Evolutionary conservation across 1,284 basidiomycete species (phyloP), one percentile per base, ranked within the genome.

Genomic region (Rhodotorula sp.): DNA sequence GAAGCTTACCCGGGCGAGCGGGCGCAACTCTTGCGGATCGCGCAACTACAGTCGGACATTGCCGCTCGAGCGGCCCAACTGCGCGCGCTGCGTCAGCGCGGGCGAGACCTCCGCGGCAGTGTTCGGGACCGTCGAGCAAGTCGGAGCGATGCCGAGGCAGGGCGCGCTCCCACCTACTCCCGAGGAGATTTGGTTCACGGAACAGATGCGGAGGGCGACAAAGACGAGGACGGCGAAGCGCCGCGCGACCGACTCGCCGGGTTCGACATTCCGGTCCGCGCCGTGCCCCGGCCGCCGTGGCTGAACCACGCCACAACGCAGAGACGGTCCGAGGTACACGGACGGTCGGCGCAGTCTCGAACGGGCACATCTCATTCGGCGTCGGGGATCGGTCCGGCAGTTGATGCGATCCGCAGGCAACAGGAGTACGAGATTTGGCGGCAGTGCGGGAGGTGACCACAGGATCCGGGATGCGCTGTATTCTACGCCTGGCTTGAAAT

Each of bases 1-100:
- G 68, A 70, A 45, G 58, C 55, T 59, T 70, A 70, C 55, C 66
- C 69, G 6, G 69, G 69, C 48, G 69, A 70, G 37, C 44, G 62
- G 26, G 64, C 58, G n/a, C 69, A 70, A n/a, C 59, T 70, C 17
- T 37, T 55, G 7, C 65, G 69, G 26, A 67, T 70, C 62, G 66
- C 66, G 10, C 37, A 54, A 12, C 66, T 70, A 2, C 69, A 70
- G 55, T 26, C 44, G 3, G 69, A 70, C 30, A 70, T 70, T 20
- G 66, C 66, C 2, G 4, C 37, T 7, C 51, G 66, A 0, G 69
- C 66, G 0, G 45, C 33, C 33, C 58, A 67, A 54, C 55, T 70
- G 46, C 44, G 66, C 3, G 55, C 61, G 1, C 33, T 70, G 46
- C 33, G 69, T 0, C 54, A 18, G 53, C 26, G 69, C 0, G 62